Base-by-base conservation (phyloP, 495 filamentous ascomycete species). In the Neurospora sp. region DNA sequence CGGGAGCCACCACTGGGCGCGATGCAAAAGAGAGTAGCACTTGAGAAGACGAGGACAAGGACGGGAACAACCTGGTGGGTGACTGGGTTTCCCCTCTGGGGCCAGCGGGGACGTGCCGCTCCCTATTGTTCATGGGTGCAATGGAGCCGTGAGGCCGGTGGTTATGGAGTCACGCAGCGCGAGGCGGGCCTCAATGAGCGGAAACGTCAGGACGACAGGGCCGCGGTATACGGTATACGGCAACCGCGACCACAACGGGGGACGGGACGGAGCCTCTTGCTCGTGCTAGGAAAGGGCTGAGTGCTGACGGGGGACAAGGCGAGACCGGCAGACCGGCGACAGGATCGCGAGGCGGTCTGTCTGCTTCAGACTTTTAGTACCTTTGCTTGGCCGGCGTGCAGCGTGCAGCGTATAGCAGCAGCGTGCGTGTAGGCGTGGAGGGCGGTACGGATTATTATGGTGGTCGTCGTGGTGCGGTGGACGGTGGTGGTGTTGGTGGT, bases 81-180 rank as follows among this genome's bases (percentile, higher is more conserved):
- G 85, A 85, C 78, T 85, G 85, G 80, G 83, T 82, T 74, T 84
- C 85, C 82, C 86, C 84, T 85, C 85, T 83, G 77, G 85, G 85
- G 82, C 84, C 87, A 83, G 86, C 83, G 76, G 86, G 83, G 77
- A 83, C 82, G 77, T 82, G 85, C 79, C 84, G 82, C 79, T 88
- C 85, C 81, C 83, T 83, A 66, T 66, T 66, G 81, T 85, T 83
- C 87, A 89, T 89, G 82, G 77, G 79, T 80, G 70, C 72, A 62
- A 71, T 48, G 70, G 39, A 73, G 73, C 48, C 74, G 70, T 72
- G 74, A 77, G 76, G 76, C 74, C 71, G 54, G 54, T 66, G 54
- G 54, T 66, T 66, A 66, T 66, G 54, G 54, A 66, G 75, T 78
- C 74, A 71, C 69, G 54, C 70, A 62, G 69, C 40, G 10, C 16